Base-by-base conservation (phyloP, 192 early-diverging fungal genomes). In the Dissophora ornata region DNA sequence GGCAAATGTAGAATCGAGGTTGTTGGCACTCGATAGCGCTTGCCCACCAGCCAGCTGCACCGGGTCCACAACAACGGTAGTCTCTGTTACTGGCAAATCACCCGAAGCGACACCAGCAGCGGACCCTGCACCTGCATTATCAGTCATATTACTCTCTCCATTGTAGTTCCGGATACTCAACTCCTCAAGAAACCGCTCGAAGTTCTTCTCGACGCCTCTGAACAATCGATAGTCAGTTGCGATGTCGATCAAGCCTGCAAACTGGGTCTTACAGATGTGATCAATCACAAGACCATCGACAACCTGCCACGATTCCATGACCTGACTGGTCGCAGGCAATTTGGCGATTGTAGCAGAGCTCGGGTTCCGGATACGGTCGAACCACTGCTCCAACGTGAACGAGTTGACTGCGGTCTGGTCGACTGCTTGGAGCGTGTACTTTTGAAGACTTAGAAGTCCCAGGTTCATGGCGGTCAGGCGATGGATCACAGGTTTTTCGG, bases 241-340 rank as follows among this genome's bases (percentile, higher is more conserved):
- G 34, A 77, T 67, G 25, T 77, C 73, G n/a, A 77, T 77, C 19
- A 77, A 29, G 0, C 73, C 73, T 15, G 57, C 63, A 62, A 77
- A 77, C 22, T 67, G 53, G 0, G 73, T 77, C 47, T 62, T 67
- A 38, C 73, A 77, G 24, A 67, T 67, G 36, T 77, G 73, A 24
- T 77, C 58, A 42, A 77, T 62, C 16, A 77, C 73, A 7, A 24
- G 19, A 22, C 58, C 57, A 15, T 67, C 64, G 8, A 77, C 46
- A 1, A 19, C 64, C 26, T 77, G 73, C 73, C 73, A 77, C 10
- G 73, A 77, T 24, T 77, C 73, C 73, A 77, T 77, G 22, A 67
- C 29, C 26, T 77, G 73, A 10, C 44, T 77, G 2, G 73, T 77
- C 18, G 59, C 41, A 0, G 73, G 73, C 8, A 77, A 38, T 38